A percentile compares a stretch with the other conserved stretches of the same genome.
Evolutionary conservation across 177 flowering plant species (phyloP).

Genomic region (Vitis hybrid): DNA sequence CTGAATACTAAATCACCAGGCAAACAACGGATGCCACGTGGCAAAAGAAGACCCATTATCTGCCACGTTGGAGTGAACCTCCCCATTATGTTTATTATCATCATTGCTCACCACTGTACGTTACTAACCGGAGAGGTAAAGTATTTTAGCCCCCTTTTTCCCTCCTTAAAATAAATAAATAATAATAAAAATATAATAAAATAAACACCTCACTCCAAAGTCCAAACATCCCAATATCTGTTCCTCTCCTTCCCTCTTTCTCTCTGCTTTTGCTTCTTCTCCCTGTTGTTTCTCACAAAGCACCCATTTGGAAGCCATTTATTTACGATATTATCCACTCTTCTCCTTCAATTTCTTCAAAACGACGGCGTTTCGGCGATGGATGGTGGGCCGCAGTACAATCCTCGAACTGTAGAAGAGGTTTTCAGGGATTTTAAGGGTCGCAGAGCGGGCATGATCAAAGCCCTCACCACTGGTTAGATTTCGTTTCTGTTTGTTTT

Average conservation of each 20-base stretch:
- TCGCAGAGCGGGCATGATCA: slow-evolving; percentile 66
- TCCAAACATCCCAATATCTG: background rate
- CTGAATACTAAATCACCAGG: background rate
- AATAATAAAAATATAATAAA: too few species aligned
- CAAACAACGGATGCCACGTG: background rate
- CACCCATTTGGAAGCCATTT: background rate
- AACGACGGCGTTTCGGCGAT: slow-evolving; percentile 13
- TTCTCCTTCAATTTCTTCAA: background rate
- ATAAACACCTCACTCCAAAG: background rate
- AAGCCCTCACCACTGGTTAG: slow-evolving; percentile 72
- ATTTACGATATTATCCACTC: background rate
- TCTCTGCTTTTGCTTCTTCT: background rate
- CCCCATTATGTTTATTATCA: background rate
- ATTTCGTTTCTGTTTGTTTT: background rate
- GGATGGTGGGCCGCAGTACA: slow-evolving; percentile 56
- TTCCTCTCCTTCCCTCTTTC: background rate
- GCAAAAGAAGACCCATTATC: too few species aligned
- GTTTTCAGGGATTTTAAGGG: slow-evolving; percentile 77
- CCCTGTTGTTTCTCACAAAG: background rate
- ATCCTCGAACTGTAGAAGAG: slow-evolving; percentile 74
- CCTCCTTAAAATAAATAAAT: too few species aligned
- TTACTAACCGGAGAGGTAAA: too few species aligned
- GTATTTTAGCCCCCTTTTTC: too few species aligned
- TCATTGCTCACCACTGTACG: too few species aligned
- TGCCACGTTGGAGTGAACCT: background rate